Base-by-base conservation (phyloP, 2,329 filamentous ascomycete species). In the Fusarium sp. region DNA sequence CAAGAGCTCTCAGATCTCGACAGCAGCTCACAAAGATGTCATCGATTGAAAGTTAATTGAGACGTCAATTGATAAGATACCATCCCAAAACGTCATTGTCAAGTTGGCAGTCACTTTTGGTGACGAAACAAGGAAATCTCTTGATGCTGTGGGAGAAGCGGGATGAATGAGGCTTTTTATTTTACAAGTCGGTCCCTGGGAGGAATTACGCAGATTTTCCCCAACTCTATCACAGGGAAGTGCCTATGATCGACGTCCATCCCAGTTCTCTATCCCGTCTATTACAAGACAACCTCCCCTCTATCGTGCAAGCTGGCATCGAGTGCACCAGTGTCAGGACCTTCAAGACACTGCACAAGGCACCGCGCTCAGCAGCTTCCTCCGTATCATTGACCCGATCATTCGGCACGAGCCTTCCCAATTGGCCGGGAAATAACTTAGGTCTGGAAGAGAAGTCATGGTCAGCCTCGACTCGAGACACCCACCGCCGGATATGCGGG, bases 131-230 rank as follows among this genome's bases (percentile, higher is more conserved):
- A 74, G 65, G 69, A 74, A 78, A 74, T 73, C 63, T 75, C 73
- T 76, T 75, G 71, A 63, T 76, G 65, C 64, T 73, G 70, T 74
- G 73, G 74, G 77, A 77, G 75, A 77, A 77, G 69, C 75, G 75
- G 77, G 78, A 78, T 77, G 76, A 78, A 78, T 78, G 78, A 79
- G 77, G 76, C 75, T 79, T 81, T 79, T 80, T 79, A 81, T 79
- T 81, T 80, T 81, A 81, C 79, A 81, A 78, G 75, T 78, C 73
- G 71, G 72, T 79, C 77, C 75, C 75, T 68, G 71, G 70, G 73
- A 76, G 76, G 69, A 76, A 75, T 71, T 74, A 74, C 69, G 73
- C 68, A 74, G 75, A 73, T 71, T 74, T 74, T 73, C 74, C 74
- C 76, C 76, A 77, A 76, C 73, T 79, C 76, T 76, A 78, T 77